These are phyloP conservation scores for Lipomyces chichibuensis DNA, from an alignment of 805 yeast genomes.

Conservation along the genomic window DNA sequence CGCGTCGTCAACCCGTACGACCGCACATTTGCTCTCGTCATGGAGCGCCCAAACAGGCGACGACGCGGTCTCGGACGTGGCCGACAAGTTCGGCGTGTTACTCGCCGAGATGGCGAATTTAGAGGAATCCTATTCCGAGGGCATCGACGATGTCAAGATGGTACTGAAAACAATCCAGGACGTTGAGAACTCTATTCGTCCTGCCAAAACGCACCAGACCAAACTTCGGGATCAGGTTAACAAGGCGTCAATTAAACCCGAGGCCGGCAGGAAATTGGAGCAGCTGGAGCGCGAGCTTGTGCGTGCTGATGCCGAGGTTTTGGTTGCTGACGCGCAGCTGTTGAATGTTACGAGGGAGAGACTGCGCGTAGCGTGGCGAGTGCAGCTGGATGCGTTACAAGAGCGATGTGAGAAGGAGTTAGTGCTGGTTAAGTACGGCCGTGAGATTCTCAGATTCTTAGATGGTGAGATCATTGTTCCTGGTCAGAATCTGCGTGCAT, in stretches of 20 bases:
- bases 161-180: slow-evolving; percentile 80
- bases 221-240: slow-evolving; percentile 86
- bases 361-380: slow-evolving; percentile 79
- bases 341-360: slow-evolving; percentile 87
- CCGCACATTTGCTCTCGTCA: slow-evolving; percentile 47
- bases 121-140: slow-evolving; percentile 84
- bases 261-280: slow-evolving; percentile 60
- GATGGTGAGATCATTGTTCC: slow-evolving; percentile 48
- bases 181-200: slow-evolving; percentile 85
- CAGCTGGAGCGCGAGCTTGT: slow-evolving; percentile 87
- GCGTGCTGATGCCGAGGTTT: slow-evolving; percentile 87
- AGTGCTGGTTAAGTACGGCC: slow-evolving; percentile 86
- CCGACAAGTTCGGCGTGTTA: slow-evolving; percentile 83
- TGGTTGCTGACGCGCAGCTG: slow-evolving; percentile 90
- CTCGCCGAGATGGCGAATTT: slow-evolving; percentile 82
- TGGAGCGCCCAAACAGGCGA: slow-evolving; percentile 92
- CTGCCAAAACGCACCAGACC: slow-evolving; percentile 78
- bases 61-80: slow-evolving; percentile 74
- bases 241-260: slow-evolving; percentile 6
- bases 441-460: slow-evolving; percentile 77
- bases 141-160: slow-evolving; percentile 82
- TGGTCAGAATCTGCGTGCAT: slow-evolving; percentile 18
- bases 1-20: slow-evolving; percentile 13
- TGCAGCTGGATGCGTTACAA: slow-evolving; percentile 82
- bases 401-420: slow-evolving; percentile 86